Conservation (phyloP, 495 filamentous ascomycete genomes). For the Lophiotrema nucula region DNA sequence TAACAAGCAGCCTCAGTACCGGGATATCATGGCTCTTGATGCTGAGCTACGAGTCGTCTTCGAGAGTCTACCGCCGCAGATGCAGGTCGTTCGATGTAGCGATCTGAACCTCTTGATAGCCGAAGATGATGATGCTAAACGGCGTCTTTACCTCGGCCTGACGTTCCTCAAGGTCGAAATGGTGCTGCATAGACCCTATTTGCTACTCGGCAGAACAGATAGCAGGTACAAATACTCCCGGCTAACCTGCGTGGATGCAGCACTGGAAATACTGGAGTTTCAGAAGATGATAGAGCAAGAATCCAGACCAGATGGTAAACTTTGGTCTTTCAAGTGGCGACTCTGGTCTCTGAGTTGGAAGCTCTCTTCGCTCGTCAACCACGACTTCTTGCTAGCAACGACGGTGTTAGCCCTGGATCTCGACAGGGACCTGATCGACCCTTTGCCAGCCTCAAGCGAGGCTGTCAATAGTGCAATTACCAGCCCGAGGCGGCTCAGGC, state of each 20-base stretch:
- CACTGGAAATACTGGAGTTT: constrained; percentile 47
- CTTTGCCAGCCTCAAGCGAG: not conserved
- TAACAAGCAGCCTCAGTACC: constrained; percentile 4
- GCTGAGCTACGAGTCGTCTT: not conserved
- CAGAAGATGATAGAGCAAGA: constrained; percentile 38
- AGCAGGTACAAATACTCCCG: constrained; percentile 40
- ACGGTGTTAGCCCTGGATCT: constrained; percentile 46
- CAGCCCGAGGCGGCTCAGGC: constrained; percentile 5
- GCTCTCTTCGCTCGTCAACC: constrained; percentile 45
- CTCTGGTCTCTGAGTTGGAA: constrained; percentile 46
- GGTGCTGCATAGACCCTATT: constrained; percentile 47
- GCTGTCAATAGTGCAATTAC: not conserved
- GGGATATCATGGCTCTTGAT: constrained; percentile 16
- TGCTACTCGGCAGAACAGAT: constrained; percentile 38
- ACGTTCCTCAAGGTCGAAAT: constrained; percentile 46
- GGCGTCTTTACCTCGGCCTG: constrained; percentile 20
- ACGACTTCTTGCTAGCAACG: constrained; percentile 53
- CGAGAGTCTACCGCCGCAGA: not conserved
- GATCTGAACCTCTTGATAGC: not conserved
- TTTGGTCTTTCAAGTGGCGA: constrained; percentile 28
- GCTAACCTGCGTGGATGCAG: constrained; percentile 45
- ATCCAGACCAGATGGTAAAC: constrained; percentile 40
- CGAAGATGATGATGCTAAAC: constrained; percentile 1
- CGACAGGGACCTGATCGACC: constrained; percentile 10
- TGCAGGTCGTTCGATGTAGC: not conserved